Conservation (phyloP, 2,329 filamentous ascomycete species). For the Ilyonectria destructans region DNA sequence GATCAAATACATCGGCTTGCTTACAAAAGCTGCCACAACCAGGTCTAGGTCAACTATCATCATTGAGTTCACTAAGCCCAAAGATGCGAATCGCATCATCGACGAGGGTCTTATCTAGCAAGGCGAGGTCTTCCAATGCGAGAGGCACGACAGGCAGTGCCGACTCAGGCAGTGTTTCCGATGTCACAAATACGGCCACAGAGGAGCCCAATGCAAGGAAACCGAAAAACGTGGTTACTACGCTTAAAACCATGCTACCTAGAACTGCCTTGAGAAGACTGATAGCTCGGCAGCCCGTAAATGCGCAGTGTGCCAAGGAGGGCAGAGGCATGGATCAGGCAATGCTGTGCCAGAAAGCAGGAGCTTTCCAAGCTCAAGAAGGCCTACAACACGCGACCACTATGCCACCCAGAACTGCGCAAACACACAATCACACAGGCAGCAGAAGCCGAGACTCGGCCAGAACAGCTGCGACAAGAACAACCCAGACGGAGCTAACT, state of each 20-base stretch:
- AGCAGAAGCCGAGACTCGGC: too few species aligned
- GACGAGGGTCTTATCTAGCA: conserved; percentile 18
- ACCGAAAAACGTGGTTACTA: not conserved
- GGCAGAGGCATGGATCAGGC: conserved; percentile 37
- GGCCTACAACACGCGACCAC: not conserved
- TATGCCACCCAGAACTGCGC: not conserved
- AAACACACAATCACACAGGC: too few species aligned
- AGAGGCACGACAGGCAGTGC: conserved; percentile 4
- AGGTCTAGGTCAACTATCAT: conserved; percentile 19
- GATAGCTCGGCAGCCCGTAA: not conserved
- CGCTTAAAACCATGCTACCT: not conserved
- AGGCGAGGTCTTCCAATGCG: conserved; percentile 18
- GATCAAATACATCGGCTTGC: conserved; percentile 30
- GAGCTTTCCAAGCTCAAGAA: not conserved
- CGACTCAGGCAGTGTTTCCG: not conserved
- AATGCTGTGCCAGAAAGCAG: not conserved
- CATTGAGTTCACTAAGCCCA: conserved; percentile 10
- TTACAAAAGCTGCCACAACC: conserved; percentile 20
- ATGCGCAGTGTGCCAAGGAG: conserved; percentile 35
- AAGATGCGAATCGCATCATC: conserved; percentile 21
- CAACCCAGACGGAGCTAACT: too few species aligned
- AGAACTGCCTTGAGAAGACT: not conserved
- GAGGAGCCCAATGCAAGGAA: conserved; percentile 13
- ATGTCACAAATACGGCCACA: not conserved
- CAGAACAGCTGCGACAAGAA: too few species aligned